Conservation (phyloP, 805 yeast genomes). For the Lipomyces lipofer region DNA sequence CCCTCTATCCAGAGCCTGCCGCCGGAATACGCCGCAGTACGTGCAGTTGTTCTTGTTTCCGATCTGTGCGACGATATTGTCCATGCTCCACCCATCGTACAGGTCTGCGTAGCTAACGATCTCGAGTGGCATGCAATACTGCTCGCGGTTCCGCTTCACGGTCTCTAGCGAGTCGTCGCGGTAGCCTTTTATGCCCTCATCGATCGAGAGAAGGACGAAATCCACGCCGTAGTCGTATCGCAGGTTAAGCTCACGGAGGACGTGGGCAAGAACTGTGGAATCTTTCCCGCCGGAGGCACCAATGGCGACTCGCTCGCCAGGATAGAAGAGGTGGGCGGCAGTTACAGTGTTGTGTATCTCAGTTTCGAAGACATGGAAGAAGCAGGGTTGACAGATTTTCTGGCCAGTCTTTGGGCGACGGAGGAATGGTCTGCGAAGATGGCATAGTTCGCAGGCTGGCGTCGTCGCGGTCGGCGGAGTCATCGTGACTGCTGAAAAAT, state of each 20-base stretch:
- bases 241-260: conserved; percentile 83
- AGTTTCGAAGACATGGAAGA: conserved; percentile 86
- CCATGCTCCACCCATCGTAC: conserved; percentile 95
- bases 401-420: conserved; percentile 90
- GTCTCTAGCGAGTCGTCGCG: conserved; percentile 97
- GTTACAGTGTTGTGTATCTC: conserved; percentile 91
- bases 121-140: conserved; percentile 75
- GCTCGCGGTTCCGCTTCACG: conserved; percentile 86
- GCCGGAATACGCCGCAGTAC: conserved; percentile 93
- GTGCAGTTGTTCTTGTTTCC: conserved; percentile 95
- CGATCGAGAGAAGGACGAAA: conserved; percentile 79
- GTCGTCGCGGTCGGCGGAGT: no score
- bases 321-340: conserved; percentile 63
- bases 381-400: conserved; percentile 87
- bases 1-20: conserved; percentile 96
- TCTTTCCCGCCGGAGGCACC: conserved; percentile 99
- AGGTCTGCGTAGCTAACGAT: conserved; percentile 84
- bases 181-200: conserved; percentile 96
- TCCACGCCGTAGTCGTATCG: conserved; percentile 85
- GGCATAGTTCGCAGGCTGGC: conserved; percentile 80
- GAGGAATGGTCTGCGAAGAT: conserved; percentile 76
- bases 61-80: conserved; percentile 90
- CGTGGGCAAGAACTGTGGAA: conserved; percentile 89
- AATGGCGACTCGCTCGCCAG: conserved; percentile 88
- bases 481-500: no score